phyloP scores from a whole-genome alignment of 2,329 filamentous ascomycete genomes.

The Sporothrix protearum region DNA sequence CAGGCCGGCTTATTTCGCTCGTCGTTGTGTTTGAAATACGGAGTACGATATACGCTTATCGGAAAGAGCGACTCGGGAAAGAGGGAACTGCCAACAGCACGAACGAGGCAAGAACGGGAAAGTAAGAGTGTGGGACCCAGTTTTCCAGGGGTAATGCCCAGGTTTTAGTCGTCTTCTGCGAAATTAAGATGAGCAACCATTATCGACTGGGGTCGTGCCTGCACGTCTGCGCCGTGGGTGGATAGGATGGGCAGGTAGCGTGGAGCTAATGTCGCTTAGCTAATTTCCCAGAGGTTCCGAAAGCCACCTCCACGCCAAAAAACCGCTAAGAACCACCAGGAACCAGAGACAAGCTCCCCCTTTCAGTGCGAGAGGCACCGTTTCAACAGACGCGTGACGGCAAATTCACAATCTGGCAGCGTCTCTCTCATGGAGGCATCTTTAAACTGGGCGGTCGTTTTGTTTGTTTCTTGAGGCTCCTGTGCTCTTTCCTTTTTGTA shows the following conservation, averaged over 20 bases:
- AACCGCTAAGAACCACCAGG: slow-evolving; percentile 1
- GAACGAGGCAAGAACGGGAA: neutral
- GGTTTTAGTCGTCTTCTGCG: slow-evolving; percentile 5
- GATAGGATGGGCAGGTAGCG: slow-evolving; percentile 11
- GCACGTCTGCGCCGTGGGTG: slow-evolving; percentile 19
- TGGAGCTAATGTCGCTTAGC: slow-evolving; percentile 36
- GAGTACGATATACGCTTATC: too few relatives aligned
- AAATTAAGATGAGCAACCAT: slow-evolving; percentile 25
- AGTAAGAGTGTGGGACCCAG: slow-evolving; percentile 15
- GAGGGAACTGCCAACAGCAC: neutral
- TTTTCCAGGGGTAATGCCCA: slow-evolving; percentile 29
- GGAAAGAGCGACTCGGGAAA: neutral
- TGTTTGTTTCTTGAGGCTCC: too few relatives aligned
- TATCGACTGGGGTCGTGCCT: slow-evolving; percentile 20
- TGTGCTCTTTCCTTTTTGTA: too few relatives aligned
- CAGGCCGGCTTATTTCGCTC: neutral
- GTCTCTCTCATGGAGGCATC: neutral
- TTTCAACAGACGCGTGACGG: neutral
- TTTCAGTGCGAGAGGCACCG: neutral
- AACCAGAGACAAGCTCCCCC: neutral
- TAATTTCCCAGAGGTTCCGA: slow-evolving; percentile 35
- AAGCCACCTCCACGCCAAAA: slow-evolving; percentile 20
- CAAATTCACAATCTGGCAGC: neutral
- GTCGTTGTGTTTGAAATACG: neutral
- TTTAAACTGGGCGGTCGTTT: neutral